Base-by-base conservation (phyloP, 1,284 basidiomycete genomes). In the Earliella scabrosa region DNA sequence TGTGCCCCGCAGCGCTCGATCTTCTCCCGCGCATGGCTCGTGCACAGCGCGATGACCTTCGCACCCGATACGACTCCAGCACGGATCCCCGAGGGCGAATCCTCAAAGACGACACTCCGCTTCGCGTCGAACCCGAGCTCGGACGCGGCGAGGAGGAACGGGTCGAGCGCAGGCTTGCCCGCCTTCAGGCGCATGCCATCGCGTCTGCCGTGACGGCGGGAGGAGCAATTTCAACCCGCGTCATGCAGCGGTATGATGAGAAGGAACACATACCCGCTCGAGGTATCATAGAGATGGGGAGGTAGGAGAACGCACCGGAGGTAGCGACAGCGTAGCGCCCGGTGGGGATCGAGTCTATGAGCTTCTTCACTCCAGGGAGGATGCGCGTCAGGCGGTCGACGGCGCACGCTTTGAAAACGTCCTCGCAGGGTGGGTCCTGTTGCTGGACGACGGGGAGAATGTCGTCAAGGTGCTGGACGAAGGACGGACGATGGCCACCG, bases 11-110 rank as follows among this genome's bases (percentile, higher is more conserved):
- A 83, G 64, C 81, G 74, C 62, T 83, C 81, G 58, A 86, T 81
- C 65, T 83, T 77, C 29, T 68, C 63, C 46, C 82, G 73, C 65
- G 80, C 77, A 63, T 84, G 88, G 71, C 79, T 86, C 63, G 81
- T 91, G 76, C 88, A 90, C 13, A 92, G 82, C 1, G 89, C 90
- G 61, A 92, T 85, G 55, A 90, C 89, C 9, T 81, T 88, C 13
- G 87, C 88, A 36, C 88, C 89, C 29, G 83, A 83, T 0, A 87
- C 87, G 38, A 88, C 83, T 48, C 87, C 89, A 1, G 89, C 87
- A 36, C 80, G 80, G 69, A 91, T 91, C 35, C 89, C 89, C 20
- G 81, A 85, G 0, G 87, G 88, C 34, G 86, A 89, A 71, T 90
- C 88, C 67, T 91, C 89, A 61, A 90, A 88, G 50, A 92, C 87